Evolutionary conservation across 495 filamentous ascomycete species (phyloP).

Genomic region (Xylaria bambusicola): DNA sequence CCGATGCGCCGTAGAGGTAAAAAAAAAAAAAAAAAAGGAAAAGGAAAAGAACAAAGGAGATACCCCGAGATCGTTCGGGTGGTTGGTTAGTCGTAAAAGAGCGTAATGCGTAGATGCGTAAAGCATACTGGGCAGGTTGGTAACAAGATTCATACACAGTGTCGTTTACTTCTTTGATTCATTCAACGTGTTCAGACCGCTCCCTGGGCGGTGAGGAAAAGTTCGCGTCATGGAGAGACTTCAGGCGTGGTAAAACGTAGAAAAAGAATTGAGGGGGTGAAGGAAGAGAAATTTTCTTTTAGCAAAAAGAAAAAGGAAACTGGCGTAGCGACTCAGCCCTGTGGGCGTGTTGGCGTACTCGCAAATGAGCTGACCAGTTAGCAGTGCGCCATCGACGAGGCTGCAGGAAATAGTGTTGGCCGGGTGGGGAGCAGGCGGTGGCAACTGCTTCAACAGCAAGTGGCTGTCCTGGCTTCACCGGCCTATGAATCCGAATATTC

Average conservation of each 20-base stretch:
- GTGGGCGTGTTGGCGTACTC: background rate
- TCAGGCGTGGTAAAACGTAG: conserved; percentile 1
- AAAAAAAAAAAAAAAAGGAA: no score
- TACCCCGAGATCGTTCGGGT: no score
- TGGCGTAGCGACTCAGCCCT: background rate
- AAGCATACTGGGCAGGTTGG: background rate
- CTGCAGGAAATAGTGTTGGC: no score
- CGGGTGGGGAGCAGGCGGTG: background rate
- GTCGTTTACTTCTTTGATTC: background rate
- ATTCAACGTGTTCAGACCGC: background rate
- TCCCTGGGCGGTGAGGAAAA: background rate
- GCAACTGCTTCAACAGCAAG: background rate
- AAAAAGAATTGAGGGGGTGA: background rate
- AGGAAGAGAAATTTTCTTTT: no score
- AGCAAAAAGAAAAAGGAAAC: background rate
- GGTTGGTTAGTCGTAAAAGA: no score
- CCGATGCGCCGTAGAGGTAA: no score
- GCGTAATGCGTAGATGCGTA: background rate
- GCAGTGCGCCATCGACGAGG: background rate
- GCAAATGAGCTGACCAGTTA: background rate
- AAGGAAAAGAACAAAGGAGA: no score
- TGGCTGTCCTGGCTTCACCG: conserved; percentile 4
- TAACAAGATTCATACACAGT: background rate
- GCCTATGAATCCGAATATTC: conserved; percentile 27
- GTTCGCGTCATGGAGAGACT: conserved; percentile 4